A percentile compares a stretch with the other conserved stretches of the same genome.
These are phyloP conservation scores for Lentinus brumalis DNA, from an alignment of 768 basidiomycete species.

Conservation along the genomic window DNA sequence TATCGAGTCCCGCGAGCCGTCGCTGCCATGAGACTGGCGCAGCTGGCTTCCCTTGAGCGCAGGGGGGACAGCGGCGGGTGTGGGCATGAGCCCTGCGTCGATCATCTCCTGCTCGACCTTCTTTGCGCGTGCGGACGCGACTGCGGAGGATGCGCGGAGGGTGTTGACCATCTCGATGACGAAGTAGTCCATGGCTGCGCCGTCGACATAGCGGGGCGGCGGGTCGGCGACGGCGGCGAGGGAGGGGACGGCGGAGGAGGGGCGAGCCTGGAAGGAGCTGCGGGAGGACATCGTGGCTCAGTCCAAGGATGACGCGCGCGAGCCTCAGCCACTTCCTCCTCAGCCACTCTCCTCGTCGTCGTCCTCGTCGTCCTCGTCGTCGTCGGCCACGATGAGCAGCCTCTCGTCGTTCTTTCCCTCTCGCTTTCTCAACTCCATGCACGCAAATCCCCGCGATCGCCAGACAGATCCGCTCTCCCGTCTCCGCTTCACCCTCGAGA, in stretches of 20 bases:
- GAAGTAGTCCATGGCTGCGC: constrained; percentile 80
- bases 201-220: constrained; percentile 61
- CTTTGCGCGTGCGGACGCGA: constrained; percentile 67
- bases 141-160: constrained; percentile 70
- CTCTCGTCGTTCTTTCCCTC: constrained; percentile 48
- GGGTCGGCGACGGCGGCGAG: constrained; percentile 68
- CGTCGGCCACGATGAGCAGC: constrained; percentile 38
- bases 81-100: constrained; percentile 71
- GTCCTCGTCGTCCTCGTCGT: background rate
- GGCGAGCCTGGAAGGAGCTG: constrained; percentile 23
- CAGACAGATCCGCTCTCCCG: constrained; percentile 67
- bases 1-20: constrained; percentile 19
- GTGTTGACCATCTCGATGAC: constrained; percentile 79
- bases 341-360: background rate
- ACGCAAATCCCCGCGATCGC: constrained; percentile 48
- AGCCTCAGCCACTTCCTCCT: background rate
- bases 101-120: constrained; percentile 78
- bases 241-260: constrained; percentile 18
- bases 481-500: constrained; percentile 75
- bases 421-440: constrained; percentile 56
- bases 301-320: background rate
- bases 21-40: constrained; percentile 41
- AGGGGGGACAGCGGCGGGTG: constrained; percentile 45
- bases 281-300: constrained; percentile 12
- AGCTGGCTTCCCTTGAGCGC: constrained; percentile 41